phyloP scores from a whole-genome alignment of 2,329 filamentous ascomycete species.

The Alternaria atra region DNA sequence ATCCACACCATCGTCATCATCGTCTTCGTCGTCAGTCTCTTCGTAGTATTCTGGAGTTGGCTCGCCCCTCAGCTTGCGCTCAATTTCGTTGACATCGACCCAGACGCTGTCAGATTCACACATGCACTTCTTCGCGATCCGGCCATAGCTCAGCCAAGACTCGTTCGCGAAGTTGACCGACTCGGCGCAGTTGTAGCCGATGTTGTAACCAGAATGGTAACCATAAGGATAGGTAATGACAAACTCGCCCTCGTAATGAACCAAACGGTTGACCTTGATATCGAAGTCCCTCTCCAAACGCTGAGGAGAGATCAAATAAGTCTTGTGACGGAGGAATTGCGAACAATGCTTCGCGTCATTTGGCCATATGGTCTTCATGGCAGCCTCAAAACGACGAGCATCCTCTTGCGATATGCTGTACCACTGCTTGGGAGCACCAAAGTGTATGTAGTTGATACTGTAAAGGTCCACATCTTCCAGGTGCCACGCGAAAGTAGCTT shows the following conservation, averaged over 20 bases:
- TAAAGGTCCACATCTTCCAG: conserved; percentile 98
- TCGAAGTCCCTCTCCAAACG: conserved; percentile 87
- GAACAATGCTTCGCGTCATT: conserved; percentile 94
- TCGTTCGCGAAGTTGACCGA: conserved; percentile 98
- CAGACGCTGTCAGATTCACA: conserved; percentile 98
- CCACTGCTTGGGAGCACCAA: conserved; percentile 98
- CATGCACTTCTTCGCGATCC: conserved; percentile 95
- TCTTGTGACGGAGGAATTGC: conserved; percentile 97
- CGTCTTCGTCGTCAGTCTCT: conserved; percentile 75
- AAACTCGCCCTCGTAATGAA: conserved; percentile 96
- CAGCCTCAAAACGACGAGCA: conserved; percentile 88
- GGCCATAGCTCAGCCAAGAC: conserved; percentile 92
- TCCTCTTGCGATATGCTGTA: conserved; percentile 98
- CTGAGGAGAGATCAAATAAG: conserved; percentile 92
- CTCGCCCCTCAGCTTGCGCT: conserved; percentile 91
- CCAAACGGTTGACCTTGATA: conserved; percentile 94
- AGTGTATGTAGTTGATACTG: conserved; percentile 99
- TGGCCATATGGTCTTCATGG: conserved; percentile 96
- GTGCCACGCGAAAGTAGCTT: conserved; percentile 99
- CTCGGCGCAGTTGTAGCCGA: conserved; percentile 98
- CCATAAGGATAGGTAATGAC: conserved; percentile 98
- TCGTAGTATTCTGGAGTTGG: conserved; percentile 81
- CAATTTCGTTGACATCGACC: conserved; percentile 96
- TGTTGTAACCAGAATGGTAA: conserved; percentile 96
- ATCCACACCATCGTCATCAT: conserved; percentile 64